Evolutionary conservation across 495 filamentous ascomycete genomes (phyloP).

Genomic region (Neurospora sp.): DNA sequence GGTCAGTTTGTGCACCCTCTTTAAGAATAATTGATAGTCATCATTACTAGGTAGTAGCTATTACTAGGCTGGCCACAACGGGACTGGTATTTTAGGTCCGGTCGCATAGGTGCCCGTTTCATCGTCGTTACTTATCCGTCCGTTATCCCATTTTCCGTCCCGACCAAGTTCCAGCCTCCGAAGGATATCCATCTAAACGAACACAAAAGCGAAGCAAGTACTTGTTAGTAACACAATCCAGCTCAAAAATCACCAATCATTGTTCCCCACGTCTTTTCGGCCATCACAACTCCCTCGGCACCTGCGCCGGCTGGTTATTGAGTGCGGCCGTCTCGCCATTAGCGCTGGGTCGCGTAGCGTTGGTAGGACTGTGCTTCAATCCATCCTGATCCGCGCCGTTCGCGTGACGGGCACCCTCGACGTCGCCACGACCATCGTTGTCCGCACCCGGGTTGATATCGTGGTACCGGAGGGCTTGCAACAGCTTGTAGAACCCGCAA

Average conservation of each 20-base stretch:
- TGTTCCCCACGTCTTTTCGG: neutral
- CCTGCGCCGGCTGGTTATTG: neutral
- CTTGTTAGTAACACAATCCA: neutral
- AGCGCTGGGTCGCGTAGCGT: neutral
- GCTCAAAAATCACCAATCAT: neutral
- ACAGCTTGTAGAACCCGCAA: constrained; percentile 54
- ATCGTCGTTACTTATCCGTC: neutral
- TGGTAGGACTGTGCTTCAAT: neutral
- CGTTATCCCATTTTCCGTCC: neutral
- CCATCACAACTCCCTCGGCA: neutral
- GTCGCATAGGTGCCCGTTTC: neutral
- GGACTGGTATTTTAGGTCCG: neutral
- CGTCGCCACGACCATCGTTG: constrained; percentile 6
- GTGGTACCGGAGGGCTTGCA: constrained; percentile 62
- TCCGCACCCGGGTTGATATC: constrained; percentile 51
- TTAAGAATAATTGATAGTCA: neutral
- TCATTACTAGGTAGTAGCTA: neutral
- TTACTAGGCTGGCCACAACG: neutral
- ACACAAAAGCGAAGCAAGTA: neutral
- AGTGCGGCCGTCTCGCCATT: neutral
- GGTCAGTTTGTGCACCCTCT: too few species aligned
- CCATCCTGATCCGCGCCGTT: neutral
- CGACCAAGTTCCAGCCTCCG: neutral
- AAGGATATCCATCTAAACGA: neutral
- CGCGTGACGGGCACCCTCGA: constrained; percentile 1